Conservation (phyloP, 2,329 filamentous ascomycete genomes). For the Fusarium nelsonii region DNA sequence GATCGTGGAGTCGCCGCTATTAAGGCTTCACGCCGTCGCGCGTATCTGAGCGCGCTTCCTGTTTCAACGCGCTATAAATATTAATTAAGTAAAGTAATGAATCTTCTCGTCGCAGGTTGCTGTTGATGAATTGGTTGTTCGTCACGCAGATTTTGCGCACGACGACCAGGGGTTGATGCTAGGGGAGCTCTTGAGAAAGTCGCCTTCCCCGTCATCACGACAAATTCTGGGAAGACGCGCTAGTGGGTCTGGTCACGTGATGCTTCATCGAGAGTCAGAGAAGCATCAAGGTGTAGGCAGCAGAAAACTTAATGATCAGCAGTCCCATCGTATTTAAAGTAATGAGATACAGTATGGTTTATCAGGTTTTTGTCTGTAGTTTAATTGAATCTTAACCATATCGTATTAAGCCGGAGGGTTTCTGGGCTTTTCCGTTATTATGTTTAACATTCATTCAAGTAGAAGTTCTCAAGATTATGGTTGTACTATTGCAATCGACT, state of each 20-base stretch:
- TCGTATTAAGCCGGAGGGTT: no score
- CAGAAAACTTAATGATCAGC: no score
- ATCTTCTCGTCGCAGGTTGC: conserved; percentile 12
- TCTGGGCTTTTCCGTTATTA: no score
- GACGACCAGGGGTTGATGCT: conserved; percentile 50
- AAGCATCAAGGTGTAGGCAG: no score
- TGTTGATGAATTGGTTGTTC: conserved; percentile 44
- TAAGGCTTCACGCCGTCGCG: conserved; percentile 54
- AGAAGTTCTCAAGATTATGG: no score
- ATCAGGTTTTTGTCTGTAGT: no score
- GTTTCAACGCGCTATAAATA: conserved; percentile 29
- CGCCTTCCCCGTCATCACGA: conserved; percentile 47
- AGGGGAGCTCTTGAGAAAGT: conserved; percentile 39
- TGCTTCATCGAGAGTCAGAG: not conserved
- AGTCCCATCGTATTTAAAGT: no score
- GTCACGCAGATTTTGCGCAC: conserved; percentile 47
- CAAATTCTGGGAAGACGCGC: conserved; percentile 53
- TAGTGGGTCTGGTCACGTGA: conserved; percentile 47
- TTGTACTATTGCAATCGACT: no score
- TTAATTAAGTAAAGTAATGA: conserved; percentile 15
- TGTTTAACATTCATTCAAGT: no score
- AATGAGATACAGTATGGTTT: no score
- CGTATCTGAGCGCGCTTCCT: conserved; percentile 52
- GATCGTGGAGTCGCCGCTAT: conserved; percentile 46
- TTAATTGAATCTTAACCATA: no score